Conservation (phyloP, 2,329 filamentous ascomycete genomes). For the Fusarium burgessii region DNA sequence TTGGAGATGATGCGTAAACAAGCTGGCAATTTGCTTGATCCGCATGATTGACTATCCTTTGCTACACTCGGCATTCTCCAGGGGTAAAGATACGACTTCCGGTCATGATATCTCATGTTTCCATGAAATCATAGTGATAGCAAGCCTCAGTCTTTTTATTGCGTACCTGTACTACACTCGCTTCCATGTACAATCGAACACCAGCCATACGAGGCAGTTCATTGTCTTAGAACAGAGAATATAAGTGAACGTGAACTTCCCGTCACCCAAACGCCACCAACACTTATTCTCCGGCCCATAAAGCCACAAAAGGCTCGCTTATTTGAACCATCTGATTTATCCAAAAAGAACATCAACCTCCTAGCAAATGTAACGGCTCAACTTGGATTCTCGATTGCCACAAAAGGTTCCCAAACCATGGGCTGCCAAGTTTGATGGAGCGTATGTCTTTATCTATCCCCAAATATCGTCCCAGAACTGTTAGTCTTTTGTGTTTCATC, state of each 20-base stretch:
- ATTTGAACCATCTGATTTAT: too few species aligned
- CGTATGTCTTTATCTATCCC: fast-evolving
- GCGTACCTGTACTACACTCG: neutral
- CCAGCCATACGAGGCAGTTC: neutral
- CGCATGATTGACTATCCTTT: neutral
- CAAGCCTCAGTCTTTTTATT: neutral
- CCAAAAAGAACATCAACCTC: too few species aligned
- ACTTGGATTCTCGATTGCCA: neutral
- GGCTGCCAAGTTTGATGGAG: fast-evolving
- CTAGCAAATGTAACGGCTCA: too few species aligned
- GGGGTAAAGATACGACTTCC: neutral
- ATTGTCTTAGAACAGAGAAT: neutral
- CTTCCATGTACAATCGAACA: too few species aligned
- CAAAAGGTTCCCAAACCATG: too few species aligned
- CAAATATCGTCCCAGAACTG: neutral
- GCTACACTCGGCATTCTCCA: neutral
- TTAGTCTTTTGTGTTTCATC: fast-evolving
- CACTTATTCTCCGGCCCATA: too few species aligned
- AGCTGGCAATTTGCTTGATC: too few species aligned
- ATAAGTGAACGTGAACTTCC: neutral
- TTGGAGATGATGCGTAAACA: too few species aligned
- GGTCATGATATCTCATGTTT: neutral
- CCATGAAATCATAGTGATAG: too few species aligned
- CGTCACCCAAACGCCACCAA: too few species aligned
- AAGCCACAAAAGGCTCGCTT: too few species aligned